Base-by-base conservation (phyloP, 2,329 filamentous ascomycete genomes). In the Phialocephala sp. region DNA sequence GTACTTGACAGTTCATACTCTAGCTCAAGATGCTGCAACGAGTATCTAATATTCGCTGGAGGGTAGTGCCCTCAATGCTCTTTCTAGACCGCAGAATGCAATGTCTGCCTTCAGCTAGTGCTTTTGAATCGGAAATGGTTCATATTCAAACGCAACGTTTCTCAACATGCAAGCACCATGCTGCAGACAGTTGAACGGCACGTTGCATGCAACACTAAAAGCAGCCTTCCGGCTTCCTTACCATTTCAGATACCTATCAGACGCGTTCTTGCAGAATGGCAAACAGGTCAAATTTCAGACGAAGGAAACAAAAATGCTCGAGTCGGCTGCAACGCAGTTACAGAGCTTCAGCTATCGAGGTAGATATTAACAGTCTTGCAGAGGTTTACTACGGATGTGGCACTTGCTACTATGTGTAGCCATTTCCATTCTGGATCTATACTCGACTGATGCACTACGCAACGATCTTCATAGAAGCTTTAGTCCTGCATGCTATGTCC, bases 141-240 rank as follows among this genome's bases (percentile, higher is more conserved):
- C 50, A 32, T 18, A 54, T 5, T 18, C 50, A 54, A 54, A 54
- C 50, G 18, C 11, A 35, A 18, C 24, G 27, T 18, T 27, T n/a
- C 24, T 12, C 14, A 15, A n/a, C 11, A 18, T 18, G 50, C 24
- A 27, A 35, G 50, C 11, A 32, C 22, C 50, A 54, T 24, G 50
- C 45, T 50, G 20, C 15, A 50, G 12, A n/a, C n/a, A 54, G 12
- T 54, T 54, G 50, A 54, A 35, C 50, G 50, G 50, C 8, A 32
- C 50, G 24, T 32, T 54, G 50, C 50, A 54, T 27, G 50, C 32
- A 54, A 32, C 24, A 35, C 50, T 3, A 54, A 6, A n/a, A 14
- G 50, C 20, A 50, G 1, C 9, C 3, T 54, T 12, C 50, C 27
- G 24, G 2, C 11, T 24, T 24, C 22, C 12, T 32, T 32, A 35